Percentiles rank a stretch among this genome's conserved stretches.
phyloP scores from a whole-genome alignment of 306 rosid genomes.

The Hippophae rhamnoides region DNA sequence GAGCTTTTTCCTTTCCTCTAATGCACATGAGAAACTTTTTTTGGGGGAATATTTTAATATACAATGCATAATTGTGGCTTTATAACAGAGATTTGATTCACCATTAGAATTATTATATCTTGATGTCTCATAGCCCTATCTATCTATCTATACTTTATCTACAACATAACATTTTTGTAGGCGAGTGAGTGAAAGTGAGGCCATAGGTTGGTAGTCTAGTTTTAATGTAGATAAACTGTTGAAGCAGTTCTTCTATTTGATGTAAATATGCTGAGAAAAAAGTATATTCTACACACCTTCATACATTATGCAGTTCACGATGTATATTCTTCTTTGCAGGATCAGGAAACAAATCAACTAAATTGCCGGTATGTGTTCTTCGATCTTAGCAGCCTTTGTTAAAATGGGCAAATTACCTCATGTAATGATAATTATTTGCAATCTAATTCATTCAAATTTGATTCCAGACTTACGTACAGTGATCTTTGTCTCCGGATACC shows the following conservation, averaged over 20 bases:
- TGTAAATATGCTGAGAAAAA: no score
- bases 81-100: background rate
- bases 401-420: background rate
- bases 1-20: no score
- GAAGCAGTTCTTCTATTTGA: no score
- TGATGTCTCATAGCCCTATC: background rate
- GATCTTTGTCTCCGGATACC: conserved; percentile 90
- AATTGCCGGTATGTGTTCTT: conserved; percentile 62
- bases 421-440: conserved; percentile 16
- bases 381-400: conserved; percentile 15
- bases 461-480: conserved; percentile 91
- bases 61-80: no score
- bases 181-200: background rate
- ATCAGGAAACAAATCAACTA: conserved; percentile 49
- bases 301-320: no score
- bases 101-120: background rate
- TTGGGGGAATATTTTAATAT: no score
- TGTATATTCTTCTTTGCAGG: conserved; percentile 43
- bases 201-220: background rate
- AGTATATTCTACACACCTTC: no score
- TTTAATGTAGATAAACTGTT: no score
- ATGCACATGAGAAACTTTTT: no score
- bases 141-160: background rate
- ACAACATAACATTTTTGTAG: background rate
- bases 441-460: conserved; percentile 22